These are phyloP conservation scores for Teratosphaeria nubilosa DNA, from an alignment of 2,329 filamentous ascomycete genomes.

Conservation along the genomic window DNA sequence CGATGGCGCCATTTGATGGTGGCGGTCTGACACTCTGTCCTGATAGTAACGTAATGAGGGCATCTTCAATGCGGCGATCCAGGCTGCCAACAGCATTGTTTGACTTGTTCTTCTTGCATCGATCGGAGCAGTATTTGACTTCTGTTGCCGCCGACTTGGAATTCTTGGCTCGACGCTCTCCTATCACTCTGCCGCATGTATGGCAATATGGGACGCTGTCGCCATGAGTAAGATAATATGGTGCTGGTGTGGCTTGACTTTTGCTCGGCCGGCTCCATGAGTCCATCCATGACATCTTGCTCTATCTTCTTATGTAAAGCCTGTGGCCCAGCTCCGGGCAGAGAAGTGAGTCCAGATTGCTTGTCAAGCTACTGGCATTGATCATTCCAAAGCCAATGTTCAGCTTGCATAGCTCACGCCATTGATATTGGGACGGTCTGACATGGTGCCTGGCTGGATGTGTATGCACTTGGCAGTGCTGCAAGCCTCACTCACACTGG, in stretches of 20 bases:
- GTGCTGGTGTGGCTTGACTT: constrained; percentile 33
- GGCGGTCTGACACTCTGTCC: constrained; percentile 9
- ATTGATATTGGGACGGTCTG: too few relatives aligned
- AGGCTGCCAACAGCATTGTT: constrained; percentile 25
- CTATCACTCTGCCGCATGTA: constrained; percentile 48
- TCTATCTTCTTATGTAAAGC: background rate
- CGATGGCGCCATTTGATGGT: constrained; percentile 7
- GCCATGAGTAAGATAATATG: constrained; percentile 41
- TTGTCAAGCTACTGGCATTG: background rate
- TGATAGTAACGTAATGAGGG: constrained; percentile 35
- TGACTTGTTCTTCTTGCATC: constrained; percentile 44
- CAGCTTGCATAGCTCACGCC: too few relatives aligned
- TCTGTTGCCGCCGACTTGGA: constrained; percentile 21
- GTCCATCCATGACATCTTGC: constrained; percentile 38
- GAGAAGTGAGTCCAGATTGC: background rate
- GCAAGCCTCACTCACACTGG: too few relatives aligned
- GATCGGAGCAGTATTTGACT: constrained; percentile 48
- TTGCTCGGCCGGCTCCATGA: constrained; percentile 22
- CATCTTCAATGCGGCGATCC: constrained; percentile 44
- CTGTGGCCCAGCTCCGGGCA: background rate
- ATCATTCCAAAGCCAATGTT: background rate
- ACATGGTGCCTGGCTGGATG: too few relatives aligned
- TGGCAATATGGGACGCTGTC: constrained; percentile 46
- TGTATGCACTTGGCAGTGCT: too few relatives aligned
- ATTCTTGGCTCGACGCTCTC: constrained; percentile 21